These are phyloP conservation scores for Elsinoe necatrix DNA, from an alignment of 2,329 filamentous ascomycete species.

Conservation along the genomic window DNA sequence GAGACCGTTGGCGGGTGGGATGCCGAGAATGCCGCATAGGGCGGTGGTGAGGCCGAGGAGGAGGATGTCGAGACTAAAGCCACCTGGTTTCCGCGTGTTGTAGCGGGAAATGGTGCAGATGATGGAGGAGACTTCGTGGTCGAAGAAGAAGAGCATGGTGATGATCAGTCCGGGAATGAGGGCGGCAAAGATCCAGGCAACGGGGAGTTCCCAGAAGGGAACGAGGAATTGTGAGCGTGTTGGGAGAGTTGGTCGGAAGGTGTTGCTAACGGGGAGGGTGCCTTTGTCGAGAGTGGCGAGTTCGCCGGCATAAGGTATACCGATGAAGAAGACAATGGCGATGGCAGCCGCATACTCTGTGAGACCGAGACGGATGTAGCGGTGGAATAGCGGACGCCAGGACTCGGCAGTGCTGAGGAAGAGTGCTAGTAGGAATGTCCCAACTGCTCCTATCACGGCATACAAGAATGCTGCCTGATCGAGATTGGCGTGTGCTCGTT, in stretches of 20 bases:
- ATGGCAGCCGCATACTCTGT: constrained; percentile 59
- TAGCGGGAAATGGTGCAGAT: constrained; percentile 57
- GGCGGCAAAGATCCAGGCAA: constrained; percentile 53
- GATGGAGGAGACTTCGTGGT: constrained; percentile 61
- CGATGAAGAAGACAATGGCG: constrained; percentile 58
- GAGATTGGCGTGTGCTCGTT: constrained; percentile 49
- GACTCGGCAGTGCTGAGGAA: constrained; percentile 53
- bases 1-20: constrained; percentile 58
- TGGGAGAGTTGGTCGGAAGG: constrained; percentile 50
- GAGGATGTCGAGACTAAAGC: constrained; percentile 57
- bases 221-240: constrained; percentile 51
- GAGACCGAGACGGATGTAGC: constrained; percentile 52
- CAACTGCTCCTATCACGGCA: constrained; percentile 54
- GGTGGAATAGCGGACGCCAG: constrained; percentile 55
- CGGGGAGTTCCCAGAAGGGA: constrained; percentile 53
- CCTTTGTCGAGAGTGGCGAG: constrained; percentile 51
- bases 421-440: constrained; percentile 55
- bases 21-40: constrained; percentile 56
- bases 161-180: constrained; percentile 56
- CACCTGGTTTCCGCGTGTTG: constrained; percentile 52
- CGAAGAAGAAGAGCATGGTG: constrained; percentile 61
- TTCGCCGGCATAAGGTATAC: constrained; percentile 53
- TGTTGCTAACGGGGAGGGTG: constrained; percentile 47
- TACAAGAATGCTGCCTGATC: constrained; percentile 58
- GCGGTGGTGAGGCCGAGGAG: constrained; percentile 55